Conservation (phyloP, 192 early-diverging fungal genomes). For the Backusella westeae region DNA sequence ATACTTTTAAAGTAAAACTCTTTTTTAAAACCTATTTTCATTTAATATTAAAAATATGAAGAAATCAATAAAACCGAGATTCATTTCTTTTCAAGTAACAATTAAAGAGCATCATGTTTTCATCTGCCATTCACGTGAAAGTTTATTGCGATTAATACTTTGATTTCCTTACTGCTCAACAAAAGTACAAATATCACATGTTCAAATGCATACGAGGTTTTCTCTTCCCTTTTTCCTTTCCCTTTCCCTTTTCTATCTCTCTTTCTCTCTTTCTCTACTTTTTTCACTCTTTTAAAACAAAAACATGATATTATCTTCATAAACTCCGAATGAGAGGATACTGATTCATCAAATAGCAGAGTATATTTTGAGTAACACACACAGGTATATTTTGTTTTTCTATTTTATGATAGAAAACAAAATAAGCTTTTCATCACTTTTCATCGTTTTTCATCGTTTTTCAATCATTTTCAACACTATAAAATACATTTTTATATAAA, state of each 20-base stretch:
- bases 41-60: not conserved
- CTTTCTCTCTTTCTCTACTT: not conserved
- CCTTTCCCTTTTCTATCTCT: not conserved
- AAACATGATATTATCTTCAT: not conserved
- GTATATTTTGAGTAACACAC: conserved; percentile 4
- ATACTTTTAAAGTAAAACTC: not conserved
- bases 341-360: not conserved
- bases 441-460: not conserved
- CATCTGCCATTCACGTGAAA: conserved; percentile 1
- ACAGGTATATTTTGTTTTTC: not conserved
- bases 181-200: not conserved
- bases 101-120: not conserved
- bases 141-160: not conserved
- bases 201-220: not conserved
- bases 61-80: not conserved
- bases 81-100: not conserved
- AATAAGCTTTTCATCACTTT: not conserved
- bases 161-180: not conserved
- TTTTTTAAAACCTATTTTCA: not conserved
- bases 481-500: not conserved
- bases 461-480: not conserved
- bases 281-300: not conserved
- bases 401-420: not conserved
- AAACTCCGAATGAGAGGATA: not conserved
- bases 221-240: not conserved